Evolutionary conservation across 257 asterid species (phyloP).

Genomic region (Petrea volubilis): DNA sequence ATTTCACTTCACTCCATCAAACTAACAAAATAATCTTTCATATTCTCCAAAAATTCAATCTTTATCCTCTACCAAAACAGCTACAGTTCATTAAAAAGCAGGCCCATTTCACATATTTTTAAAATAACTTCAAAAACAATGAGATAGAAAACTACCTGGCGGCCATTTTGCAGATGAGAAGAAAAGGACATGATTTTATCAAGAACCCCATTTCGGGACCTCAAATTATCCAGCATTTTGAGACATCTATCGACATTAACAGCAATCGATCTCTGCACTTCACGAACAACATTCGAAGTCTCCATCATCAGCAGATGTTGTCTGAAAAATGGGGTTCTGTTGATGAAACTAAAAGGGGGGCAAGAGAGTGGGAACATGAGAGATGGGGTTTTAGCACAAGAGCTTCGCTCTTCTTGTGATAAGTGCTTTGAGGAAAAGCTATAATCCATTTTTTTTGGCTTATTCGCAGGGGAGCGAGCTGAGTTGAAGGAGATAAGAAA

Average conservation of each 20-base stretch:
- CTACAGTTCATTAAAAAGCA: not conserved
- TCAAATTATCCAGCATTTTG: constrained; percentile 34
- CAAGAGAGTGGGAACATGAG: constrained; percentile 42
- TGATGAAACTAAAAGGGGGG: constrained; percentile 38
- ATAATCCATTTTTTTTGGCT: constrained; percentile 17
- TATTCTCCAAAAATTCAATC: no score
- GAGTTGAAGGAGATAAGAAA: constrained; percentile 32
- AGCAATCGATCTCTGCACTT: constrained; percentile 38
- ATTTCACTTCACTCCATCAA: no score
- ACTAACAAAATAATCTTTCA: no score
- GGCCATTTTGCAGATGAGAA: constrained; percentile 45
- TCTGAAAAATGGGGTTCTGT: constrained; percentile 39
- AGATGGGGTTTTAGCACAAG: constrained; percentile 15
- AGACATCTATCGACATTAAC: constrained; percentile 43
- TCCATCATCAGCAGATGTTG: constrained; percentile 35
- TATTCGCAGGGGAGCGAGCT: not conserved
- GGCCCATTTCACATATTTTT: not conserved
- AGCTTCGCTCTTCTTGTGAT: constrained; percentile 23
- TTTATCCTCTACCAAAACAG: no score
- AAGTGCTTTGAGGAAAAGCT: constrained; percentile 27
- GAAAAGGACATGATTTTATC: constrained; percentile 43
- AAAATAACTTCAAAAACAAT: not conserved
- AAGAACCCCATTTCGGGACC: constrained; percentile 44
- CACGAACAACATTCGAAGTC: constrained; percentile 45
- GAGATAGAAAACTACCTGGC: constrained; percentile 41